Conservation (phyloP, 2,329 filamentous ascomycete species). For the Mollisia scopiformis region DNA sequence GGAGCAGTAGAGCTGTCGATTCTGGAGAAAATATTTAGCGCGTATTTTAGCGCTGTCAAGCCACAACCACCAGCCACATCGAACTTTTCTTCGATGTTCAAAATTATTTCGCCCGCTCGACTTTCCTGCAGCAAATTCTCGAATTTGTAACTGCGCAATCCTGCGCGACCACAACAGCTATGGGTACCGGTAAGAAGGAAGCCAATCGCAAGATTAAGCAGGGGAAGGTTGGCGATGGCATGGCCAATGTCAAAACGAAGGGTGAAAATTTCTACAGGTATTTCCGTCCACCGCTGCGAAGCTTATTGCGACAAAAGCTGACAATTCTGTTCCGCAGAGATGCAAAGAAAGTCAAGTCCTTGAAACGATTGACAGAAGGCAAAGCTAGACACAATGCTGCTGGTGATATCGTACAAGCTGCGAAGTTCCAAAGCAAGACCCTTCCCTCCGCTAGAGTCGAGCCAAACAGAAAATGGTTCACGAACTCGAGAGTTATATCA, state of each 20-base stretch:
- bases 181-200: conserved; percentile 95
- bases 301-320: background rate
- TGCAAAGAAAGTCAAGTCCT: conserved; percentile 85
- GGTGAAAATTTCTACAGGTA: conserved; percentile 98
- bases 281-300: conserved; percentile 26
- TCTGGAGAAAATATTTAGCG: conserved; percentile 24
- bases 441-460: conserved; percentile 84
- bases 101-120: conserved; percentile 19
- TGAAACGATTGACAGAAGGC: conserved; percentile 91
- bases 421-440: conserved; percentile 82
- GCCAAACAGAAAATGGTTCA: conserved; percentile 98
- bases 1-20: conserved; percentile 3
- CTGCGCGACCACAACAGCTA: conserved; percentile 44
- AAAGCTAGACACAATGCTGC: conserved; percentile 79
- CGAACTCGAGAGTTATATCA: conserved; percentile 86
- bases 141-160: conserved; percentile 17
- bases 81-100: conserved; percentile 19
- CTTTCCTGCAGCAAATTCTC: conserved; percentile 26
- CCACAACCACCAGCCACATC: conserved; percentile 17
- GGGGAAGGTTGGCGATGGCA: conserved; percentile 83
- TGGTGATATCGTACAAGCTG: conserved; percentile 84
- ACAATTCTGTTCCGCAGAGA: conserved; percentile 38
- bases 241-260: conserved; percentile 90
- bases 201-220: conserved; percentile 79
- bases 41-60: conserved; percentile 11